Evolutionary conservation across 176 grass and related monocot species (phyloP), one percentile per base, ranked within the genome.

Genomic region (Avena eriantha): DNA sequence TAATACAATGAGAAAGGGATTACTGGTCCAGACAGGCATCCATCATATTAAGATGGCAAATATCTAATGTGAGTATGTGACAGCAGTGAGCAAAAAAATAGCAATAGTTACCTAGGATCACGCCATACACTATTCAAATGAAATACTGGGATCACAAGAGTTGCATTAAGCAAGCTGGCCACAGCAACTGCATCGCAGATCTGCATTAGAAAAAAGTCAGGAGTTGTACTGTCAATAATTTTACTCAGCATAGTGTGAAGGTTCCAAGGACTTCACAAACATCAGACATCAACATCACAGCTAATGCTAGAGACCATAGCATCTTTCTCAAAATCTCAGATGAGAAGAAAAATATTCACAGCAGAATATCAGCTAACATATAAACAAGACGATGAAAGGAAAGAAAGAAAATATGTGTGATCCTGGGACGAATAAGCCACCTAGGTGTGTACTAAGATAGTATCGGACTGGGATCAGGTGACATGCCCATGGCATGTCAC

Each of bases 81-180:
- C 49, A n/a, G 15, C 26, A n/a, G 19, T 47, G 21, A 83, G 31
- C 54, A 55, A 51, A 51, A 79, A 73, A 86, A 57, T 36, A 69
- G 18, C 2, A 51, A 7, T 49, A 80, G 56, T 80, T 74, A 98
- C 96, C 96, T 98, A 46, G 90, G 80, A 90, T 98, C 96, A 64
- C 90, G 92, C 93, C 96, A 98, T 58, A 98, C 96, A 21, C 93
- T 98, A 79, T 98, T 96, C 55, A 98, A 85, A 92, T 98, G 93
- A 86, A 98, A 94, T 69, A 89, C 82, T 80, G 96, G 96, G 86
- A 94, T 93, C 84, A 98, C 92, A 88, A 98, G 93, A 72, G 92
- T 98, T 89, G 96, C 96, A 91, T 96, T 98, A 63, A 98, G 82
- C 84, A 95, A 84, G 72, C 88, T 89, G 14, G 96, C 92, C 22